Evolutionary conservation across 163 green algal genomes (phyloP).

Genomic region (Scenedesmus sp.): DNA sequence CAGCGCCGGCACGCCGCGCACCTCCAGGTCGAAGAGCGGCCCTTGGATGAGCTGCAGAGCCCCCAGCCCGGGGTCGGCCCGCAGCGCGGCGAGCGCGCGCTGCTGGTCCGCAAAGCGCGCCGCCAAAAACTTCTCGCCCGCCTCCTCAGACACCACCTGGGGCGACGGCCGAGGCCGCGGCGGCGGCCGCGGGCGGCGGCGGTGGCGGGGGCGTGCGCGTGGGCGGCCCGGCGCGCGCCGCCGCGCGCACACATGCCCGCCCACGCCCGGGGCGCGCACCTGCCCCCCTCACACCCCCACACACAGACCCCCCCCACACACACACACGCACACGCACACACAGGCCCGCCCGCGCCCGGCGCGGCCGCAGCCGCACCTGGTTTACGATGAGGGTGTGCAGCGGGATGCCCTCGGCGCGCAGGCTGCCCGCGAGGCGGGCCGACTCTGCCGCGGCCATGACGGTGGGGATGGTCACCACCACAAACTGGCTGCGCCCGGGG

Average conservation of each 20-base stretch:
- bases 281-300: no score
- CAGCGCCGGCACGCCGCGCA: conserved; percentile 90
- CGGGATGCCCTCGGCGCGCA: conserved; percentile 88
- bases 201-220: no score
- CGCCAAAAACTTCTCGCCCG: conserved; percentile 72
- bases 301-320: no score
- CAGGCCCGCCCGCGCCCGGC: no score
- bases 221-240: no score
- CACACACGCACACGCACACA: no score
- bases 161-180: no score
- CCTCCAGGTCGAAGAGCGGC: conserved; percentile 96
- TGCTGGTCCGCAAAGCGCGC: conserved; percentile 83
- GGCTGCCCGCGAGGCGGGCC: conserved; percentile 76
- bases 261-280: no score
- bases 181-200: no score
- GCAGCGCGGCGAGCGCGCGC: conserved; percentile 76
- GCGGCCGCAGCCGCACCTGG: conserved; percentile 76
- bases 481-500: conserved; percentile 87
- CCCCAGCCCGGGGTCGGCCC: conserved; percentile 70
- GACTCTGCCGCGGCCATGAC: conserved; percentile 93
- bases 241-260: no score
- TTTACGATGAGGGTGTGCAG: conserved; percentile 93
- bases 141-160: conserved; percentile 69
- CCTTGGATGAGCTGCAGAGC: conserved; percentile 83
- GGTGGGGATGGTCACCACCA: conserved; percentile 98